phyloP scores from a whole-genome alignment of 768 basidiomycete genomes.

The Phallus indusiatus region DNA sequence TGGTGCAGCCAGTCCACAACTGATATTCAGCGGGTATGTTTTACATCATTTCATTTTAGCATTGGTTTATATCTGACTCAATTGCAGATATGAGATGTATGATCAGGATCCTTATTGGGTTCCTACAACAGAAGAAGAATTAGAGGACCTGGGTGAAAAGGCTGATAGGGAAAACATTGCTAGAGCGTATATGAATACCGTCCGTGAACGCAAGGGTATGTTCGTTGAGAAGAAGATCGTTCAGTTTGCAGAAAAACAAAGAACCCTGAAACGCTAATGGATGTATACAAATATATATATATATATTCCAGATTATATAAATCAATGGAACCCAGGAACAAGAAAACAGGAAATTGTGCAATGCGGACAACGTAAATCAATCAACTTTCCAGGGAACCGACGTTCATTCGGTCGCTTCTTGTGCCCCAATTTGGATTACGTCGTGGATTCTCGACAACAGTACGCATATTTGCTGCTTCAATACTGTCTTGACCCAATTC shows the following conservation, averaged over 20 bases:
- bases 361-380: background rate
- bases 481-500: conserved; percentile 49
- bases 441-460: conserved; percentile 27
- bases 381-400: conserved; percentile 1
- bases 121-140: conserved; percentile 90
- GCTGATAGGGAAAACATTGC: conserved; percentile 91
- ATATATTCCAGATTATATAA: too few relatives aligned
- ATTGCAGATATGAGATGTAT: conserved; percentile 74
- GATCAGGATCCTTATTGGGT: conserved; percentile 98
- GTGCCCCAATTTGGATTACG: conserved; percentile 42
- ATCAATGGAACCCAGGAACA: too few relatives aligned
- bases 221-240: conserved; percentile 94
- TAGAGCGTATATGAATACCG: conserved; percentile 83
- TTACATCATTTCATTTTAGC: background rate
- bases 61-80: background rate
- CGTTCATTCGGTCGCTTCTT: conserved; percentile 16
- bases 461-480: conserved; percentile 33
- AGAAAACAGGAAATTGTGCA: too few relatives aligned
- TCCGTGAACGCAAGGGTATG: conserved; percentile 89
- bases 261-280: conserved; percentile 54
- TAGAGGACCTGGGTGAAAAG: conserved; percentile 96
- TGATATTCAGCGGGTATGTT: conserved; percentile 88
- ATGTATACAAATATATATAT: background rate
- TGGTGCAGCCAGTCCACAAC: conserved; percentile 92
- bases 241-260: conserved; percentile 93